Percentiles rank a stretch among this genome's conserved stretches.
These are phyloP conservation scores for Solanum bulbocastanum DNA, from an alignment of 257 asterid genomes.

Conservation along the genomic window DNA sequence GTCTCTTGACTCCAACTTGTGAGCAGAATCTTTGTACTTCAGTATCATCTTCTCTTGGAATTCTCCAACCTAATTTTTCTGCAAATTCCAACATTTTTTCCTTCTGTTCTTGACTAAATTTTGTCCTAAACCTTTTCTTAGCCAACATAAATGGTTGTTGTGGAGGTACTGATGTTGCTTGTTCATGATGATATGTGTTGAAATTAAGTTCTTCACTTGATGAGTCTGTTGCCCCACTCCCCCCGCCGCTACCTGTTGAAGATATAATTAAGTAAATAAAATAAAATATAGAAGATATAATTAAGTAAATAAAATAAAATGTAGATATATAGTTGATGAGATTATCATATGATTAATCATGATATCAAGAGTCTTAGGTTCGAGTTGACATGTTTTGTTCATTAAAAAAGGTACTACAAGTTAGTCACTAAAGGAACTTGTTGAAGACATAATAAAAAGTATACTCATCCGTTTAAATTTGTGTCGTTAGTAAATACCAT, in stretches of 20 bases:
- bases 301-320: neutral
- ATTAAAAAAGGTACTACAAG: neutral
- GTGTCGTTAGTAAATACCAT: neutral
- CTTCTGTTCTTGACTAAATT: constrained; percentile 78
- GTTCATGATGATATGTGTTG: constrained; percentile 27
- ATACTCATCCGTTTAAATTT: no score
- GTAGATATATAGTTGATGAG: neutral
- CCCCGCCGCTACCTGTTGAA: constrained; percentile 24
- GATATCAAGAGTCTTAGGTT: neutral
- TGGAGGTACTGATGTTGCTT: constrained; percentile 27
- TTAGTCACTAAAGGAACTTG: neutral
- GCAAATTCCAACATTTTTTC: constrained; percentile 85
- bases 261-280: neutral
- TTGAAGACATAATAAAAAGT: neutral
- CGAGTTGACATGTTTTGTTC: neutral
- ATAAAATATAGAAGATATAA: no score
- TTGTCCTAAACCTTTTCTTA: constrained; percentile 64
- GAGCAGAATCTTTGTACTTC: constrained; percentile 77
- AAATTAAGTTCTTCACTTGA: constrained; percentile 81
- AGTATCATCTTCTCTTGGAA: constrained; percentile 82
- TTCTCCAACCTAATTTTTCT: constrained; percentile 88
- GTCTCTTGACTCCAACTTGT: constrained; percentile 79
- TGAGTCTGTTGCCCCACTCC: constrained; percentile 56
- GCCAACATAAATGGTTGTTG: constrained; percentile 42
- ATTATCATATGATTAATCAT: neutral